Conservation (phyloP, 371 early-diverging fungal species). For the Rhizopus stolonifer region DNA sequence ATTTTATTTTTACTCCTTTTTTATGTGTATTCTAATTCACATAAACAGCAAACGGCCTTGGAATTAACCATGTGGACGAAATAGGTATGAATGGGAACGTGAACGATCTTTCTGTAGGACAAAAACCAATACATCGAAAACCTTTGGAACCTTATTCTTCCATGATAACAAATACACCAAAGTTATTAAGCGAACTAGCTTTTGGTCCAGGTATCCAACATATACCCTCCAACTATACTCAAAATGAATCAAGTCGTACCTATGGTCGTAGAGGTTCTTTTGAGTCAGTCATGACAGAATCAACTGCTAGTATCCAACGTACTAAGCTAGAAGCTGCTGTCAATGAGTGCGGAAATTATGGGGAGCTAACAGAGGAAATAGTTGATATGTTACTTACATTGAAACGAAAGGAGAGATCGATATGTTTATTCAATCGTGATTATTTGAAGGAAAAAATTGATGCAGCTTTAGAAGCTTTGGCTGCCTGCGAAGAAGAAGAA, state of each 20-base stretch:
- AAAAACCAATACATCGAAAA: conserved; percentile 25
- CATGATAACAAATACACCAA: conserved; percentile 23
- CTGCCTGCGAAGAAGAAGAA: conserved; percentile 26
- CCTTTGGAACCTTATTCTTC: conserved; percentile 35
- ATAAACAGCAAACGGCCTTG: conserved; percentile 25
- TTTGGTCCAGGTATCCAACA: conserved; percentile 38
- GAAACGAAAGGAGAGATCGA: conserved; percentile 43
- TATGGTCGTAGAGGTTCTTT: conserved; percentile 35
- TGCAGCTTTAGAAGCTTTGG: conserved; percentile 45
- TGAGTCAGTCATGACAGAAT: conserved; percentile 40
- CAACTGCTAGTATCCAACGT: conserved; percentile 26
- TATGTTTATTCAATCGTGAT: conserved; percentile 49
- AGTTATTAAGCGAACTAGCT: conserved; percentile 41
- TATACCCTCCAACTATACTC: conserved; percentile 4
- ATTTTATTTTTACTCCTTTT: background rate
- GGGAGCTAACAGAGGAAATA: conserved; percentile 36
- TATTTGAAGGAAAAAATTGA: conserved; percentile 39
- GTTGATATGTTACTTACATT: conserved; percentile 49
- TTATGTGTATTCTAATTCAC: background rate
- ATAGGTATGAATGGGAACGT: conserved; percentile 33
- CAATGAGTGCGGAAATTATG: conserved; percentile 37
- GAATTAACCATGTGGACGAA: conserved; percentile 41
- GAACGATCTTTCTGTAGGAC: conserved; percentile 36
- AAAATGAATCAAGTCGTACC: conserved; percentile 12
- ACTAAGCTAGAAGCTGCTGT: conserved; percentile 44